Base-by-base conservation (phyloP, 495 filamentous ascomycete species). In the Xylaria nigripes region DNA sequence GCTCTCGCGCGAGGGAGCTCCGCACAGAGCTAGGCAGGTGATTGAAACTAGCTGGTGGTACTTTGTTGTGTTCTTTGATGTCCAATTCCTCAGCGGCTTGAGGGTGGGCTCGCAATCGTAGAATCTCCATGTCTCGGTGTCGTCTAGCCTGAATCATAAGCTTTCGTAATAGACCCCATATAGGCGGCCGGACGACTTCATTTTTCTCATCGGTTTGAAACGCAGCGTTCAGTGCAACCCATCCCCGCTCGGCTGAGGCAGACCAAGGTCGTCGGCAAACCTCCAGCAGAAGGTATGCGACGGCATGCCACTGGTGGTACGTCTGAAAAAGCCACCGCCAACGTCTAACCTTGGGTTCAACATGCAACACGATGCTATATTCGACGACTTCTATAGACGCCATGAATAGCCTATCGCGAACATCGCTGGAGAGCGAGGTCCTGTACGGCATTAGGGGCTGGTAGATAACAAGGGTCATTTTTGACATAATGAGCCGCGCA, bases 251-350 rank as follows among this genome's bases (percentile, higher is more conserved):
- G 1, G 87, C 86, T 12, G 86, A 74, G 22, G 68, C 62, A 9
- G 72, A 59, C 83, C 82, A 78, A 18, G 85, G 81, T 21, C 88
- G 81, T 22, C 86, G 79, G 61, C 85, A 86, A 3, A 94, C 75
- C 60, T 96, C 92, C 0, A 87, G 78, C 8, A 95, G 67, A 3
- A 84, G 74, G 60, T 87, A 87, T 1, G 84, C 86, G 3, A 93
- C 76, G 4, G 89, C 86, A 56, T 92, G 86, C 84, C 85, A 89
- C 54, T 92, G 87, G 18, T 84, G 83, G 64, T 91, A 89, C 0
- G 83, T 87, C 61, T 82, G 78, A 69, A 89, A 90, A 8, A 90
- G 76, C 90, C 90, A 95, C 22, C 80, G 76, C 82, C 86, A 95
- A 49, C 83, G 78, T 48, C 78, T 75, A 3, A 79, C 80, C 9